Evolutionary conservation across 495 filamentous ascomycete species (phyloP), one percentile per base, ranked within the genome.

Genomic region (Tuber melanosporum): DNA sequence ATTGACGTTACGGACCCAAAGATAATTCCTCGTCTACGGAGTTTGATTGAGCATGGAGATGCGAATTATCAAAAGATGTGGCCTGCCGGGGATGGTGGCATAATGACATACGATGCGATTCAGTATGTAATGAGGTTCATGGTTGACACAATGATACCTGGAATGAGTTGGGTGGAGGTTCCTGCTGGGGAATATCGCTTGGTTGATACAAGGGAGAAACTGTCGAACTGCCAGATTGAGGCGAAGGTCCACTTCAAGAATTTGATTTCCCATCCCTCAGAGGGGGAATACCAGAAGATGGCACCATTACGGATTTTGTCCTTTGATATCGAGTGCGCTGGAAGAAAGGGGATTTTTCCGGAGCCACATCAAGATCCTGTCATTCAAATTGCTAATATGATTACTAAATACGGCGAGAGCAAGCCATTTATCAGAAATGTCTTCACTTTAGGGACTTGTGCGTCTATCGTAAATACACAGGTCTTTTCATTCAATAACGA

Each of bases 271-370:
- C 95, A 98, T 83, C 87, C 92, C 41, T 90, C 93, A n/a, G 91
- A 92, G 75, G 95, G 94, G 6, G 95, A 98, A 83, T 99, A 95
- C 93, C 93, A 93, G 15, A 99, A 97, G 85, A 98, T 99, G 93
- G 96, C 95, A 0, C 95, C 95, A 1, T 86, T 99, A 32, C 90
- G 95, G 52, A 90, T 97, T 73, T 85, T 99, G 20, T 98, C 94
- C 3, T 98, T 99, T 79, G 95, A 99, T 89, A 99, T 99, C 79
- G 95, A 99, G 84, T 99, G 95, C 83, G 96, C 95, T 76, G 95
- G 95, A 42, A 92, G 95, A 78, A 97, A 98, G 85, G 95, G 95
- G 57, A 91, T 99, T 83, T 99, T 99, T 83, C 95, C 95, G 6
- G 95, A 98, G 85, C 89, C 96, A 36, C 88, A 94, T 76, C 85